Conservation (phyloP, 2,329 filamentous ascomycete genomes). For the Calonectria fujianensis region DNA sequence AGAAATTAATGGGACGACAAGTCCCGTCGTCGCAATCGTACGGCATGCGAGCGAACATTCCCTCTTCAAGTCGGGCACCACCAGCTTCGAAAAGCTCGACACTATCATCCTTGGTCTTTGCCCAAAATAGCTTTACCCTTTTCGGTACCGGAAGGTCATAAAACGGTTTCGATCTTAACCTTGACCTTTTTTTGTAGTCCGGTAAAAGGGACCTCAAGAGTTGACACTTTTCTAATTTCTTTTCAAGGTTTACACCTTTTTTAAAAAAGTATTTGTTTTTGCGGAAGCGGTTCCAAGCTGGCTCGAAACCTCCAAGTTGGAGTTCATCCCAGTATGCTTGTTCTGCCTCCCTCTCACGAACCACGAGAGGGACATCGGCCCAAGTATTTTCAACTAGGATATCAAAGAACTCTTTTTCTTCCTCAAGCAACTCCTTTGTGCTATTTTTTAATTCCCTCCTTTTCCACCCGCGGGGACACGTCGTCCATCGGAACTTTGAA, state of each 20-base stretch:
- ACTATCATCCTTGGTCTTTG: not conserved
- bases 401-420: not conserved
- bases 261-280: conserved; percentile 5
- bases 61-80: conserved; percentile 3
- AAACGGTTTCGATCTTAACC: not conserved
- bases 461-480: not conserved
- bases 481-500: not conserved
- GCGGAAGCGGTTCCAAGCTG: conserved; percentile 5
- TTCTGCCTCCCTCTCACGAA: conserved; percentile 1
- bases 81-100: conserved; percentile 3
- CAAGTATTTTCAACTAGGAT: not conserved
- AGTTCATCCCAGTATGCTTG: not conserved
- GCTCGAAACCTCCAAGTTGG: not conserved
- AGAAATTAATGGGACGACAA: not conserved
- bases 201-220: conserved; percentile 5
- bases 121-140: conserved; percentile 1
- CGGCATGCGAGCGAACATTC: conserved; percentile 5
- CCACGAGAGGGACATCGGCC: not conserved
- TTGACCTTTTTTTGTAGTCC: not conserved
- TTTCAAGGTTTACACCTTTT: not conserved
- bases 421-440: not conserved
- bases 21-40: conserved; percentile 1
- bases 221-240: conserved; percentile 4
- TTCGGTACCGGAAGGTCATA: conserved; percentile 1
- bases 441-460: not conserved